These are phyloP conservation scores for Candida suzukii DNA, from an alignment of 805 yeast species.

Conservation along the genomic window DNA sequence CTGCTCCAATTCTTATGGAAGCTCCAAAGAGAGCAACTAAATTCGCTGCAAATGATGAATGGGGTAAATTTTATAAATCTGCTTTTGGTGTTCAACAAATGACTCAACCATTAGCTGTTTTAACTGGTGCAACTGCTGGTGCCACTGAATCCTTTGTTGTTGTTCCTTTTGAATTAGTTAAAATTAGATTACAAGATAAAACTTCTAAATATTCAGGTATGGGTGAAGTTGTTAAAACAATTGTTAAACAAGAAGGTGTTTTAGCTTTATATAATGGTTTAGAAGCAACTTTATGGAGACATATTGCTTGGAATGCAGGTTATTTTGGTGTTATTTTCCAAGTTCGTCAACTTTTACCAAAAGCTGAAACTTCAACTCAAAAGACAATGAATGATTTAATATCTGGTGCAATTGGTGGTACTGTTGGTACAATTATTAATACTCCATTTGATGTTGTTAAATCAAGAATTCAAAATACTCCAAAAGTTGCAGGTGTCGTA, in stretches of 20 bases:
- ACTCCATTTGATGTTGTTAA: constrained; percentile 98
- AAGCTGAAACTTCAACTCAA: constrained; percentile 61
- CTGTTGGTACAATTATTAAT: constrained; percentile 88
- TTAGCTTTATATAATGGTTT: constrained; percentile 87
- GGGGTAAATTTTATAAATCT: constrained; percentile 77
- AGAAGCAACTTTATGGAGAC: constrained; percentile 98
- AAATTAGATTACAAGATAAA: constrained; percentile 89
- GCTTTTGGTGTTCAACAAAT: constrained; percentile 60
- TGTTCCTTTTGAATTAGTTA: constrained; percentile 94
- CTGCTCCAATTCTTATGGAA: constrained; percentile 97
- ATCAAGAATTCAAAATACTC: constrained; percentile 84
- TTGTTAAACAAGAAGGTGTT: constrained; percentile 68
- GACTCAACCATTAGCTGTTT: constrained; percentile 77
- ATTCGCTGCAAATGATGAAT: constrained; percentile 96
- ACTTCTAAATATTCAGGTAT: constrained; percentile 78
- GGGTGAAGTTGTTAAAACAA: constrained; percentile 69
- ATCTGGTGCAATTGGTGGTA: constrained; percentile 96
- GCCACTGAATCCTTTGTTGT: constrained; percentile 95
- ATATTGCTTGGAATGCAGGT: constrained; percentile 94
- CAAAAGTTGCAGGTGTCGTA: constrained; percentile 59
- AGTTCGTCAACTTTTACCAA: constrained; percentile 72
- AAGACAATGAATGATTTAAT: constrained; percentile 81
- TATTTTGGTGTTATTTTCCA: constrained; percentile 94
- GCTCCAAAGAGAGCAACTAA: constrained; percentile 99
- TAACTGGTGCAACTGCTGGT: constrained; percentile 98